Evolutionary conservation across 805 yeast genomes (phyloP).

Genomic region (Wickerhamomyces hampshirensis): DNA sequence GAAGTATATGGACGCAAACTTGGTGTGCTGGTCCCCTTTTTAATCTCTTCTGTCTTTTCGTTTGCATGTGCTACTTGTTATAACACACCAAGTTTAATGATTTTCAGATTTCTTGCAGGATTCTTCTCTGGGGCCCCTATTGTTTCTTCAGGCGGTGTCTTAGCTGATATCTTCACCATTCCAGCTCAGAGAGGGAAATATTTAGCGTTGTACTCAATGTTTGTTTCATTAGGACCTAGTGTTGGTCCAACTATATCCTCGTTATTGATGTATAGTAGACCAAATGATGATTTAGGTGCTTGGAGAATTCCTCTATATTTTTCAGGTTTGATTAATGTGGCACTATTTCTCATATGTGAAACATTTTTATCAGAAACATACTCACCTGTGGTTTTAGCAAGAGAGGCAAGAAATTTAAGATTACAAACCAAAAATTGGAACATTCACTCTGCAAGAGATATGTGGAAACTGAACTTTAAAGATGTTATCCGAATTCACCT

Average conservation of each 20-base stretch:
- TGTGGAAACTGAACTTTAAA: constrained; percentile 12
- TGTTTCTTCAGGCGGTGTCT: constrained; percentile 50
- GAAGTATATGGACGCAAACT: constrained; percentile 36
- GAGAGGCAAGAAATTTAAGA: constrained; percentile 11
- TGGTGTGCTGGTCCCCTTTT: constrained; percentile 40
- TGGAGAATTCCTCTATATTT: constrained; percentile 61
- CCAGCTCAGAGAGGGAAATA: constrained; percentile 50
- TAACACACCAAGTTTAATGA: constrained; percentile 45
- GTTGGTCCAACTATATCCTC: constrained; percentile 48
- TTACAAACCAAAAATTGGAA: constrained; percentile 6
- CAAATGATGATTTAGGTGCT: constrained; percentile 31
- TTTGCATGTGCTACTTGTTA: constrained; percentile 48
- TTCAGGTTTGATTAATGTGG: constrained; percentile 37
- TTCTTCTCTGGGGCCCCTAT: constrained; percentile 57
- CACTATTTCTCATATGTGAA: constrained; percentile 32
- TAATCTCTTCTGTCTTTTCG: constrained; percentile 35
- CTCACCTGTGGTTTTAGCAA: constrained; percentile 10
- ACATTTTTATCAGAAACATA: constrained; percentile 25
- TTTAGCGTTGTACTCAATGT: constrained; percentile 42
- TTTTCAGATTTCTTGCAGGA: constrained; percentile 55
- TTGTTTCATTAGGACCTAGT: constrained; percentile 39
- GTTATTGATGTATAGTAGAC: constrained; percentile 34
- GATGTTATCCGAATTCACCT: constrained; percentile 14
- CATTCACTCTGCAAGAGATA: constrained; percentile 16
- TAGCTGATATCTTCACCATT: constrained; percentile 44